phyloP scores from a whole-genome alignment of 768 basidiomycete species.

The Kwoniella sp. region DNA sequence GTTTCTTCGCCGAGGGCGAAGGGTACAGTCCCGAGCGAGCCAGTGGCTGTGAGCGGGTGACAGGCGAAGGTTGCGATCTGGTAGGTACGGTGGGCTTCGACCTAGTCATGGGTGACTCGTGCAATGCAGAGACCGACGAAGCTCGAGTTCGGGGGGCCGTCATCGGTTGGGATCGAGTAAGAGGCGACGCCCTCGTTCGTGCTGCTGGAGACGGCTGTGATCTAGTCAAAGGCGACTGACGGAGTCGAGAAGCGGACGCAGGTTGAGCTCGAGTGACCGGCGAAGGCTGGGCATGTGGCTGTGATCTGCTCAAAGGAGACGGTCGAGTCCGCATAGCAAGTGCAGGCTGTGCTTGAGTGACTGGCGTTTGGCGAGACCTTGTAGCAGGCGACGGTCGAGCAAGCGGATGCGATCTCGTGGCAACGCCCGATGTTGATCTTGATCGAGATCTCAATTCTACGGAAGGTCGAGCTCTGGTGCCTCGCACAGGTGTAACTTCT shows the following conservation, averaged over 20 bases:
- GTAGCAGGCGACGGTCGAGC: neutral
- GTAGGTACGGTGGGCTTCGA: neutral
- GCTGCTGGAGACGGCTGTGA: neutral
- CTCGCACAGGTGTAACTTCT: neutral
- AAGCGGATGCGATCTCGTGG: neutral
- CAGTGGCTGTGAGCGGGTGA: too few relatives aligned
- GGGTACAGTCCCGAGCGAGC: too few relatives aligned
- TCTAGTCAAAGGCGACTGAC: neutral
- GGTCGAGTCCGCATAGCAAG: neutral
- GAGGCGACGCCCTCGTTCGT: neutral
- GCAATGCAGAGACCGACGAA: neutral
- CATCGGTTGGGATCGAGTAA: neutral
- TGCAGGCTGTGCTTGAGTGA: neutral
- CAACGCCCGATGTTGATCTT: too few relatives aligned
- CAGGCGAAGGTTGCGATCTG: neutral
- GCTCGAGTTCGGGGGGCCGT: neutral
- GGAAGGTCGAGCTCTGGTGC: neutral
- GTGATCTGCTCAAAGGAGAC: neutral
- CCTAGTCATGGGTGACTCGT: neutral
- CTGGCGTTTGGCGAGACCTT: neutral
- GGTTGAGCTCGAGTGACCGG: neutral
- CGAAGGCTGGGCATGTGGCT: neutral
- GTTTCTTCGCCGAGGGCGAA: neutral
- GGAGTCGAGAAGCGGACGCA: neutral
- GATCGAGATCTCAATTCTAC: neutral